Conservation (phyloP, 352 stramenopile species). For the Phytophthora megakarya region DNA sequence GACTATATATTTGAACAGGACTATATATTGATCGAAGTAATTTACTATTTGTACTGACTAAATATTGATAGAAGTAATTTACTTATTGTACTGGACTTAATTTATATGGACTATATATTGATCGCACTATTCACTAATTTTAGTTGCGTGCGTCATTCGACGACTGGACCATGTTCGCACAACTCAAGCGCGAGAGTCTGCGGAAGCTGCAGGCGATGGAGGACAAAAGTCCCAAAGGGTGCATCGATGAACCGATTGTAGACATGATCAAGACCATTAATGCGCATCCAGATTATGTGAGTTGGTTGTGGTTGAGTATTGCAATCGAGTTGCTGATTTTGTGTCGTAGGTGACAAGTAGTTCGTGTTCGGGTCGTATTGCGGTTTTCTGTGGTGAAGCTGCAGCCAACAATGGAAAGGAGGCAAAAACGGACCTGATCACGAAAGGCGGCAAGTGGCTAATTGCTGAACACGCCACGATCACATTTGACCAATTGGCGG, state of each 20-base stretch:
- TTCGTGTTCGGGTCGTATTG: conserved; percentile 91
- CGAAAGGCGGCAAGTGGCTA: conserved; percentile 91
- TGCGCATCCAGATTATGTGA: conserved; percentile 80
- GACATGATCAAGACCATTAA: conserved; percentile 91
- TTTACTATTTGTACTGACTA: too few species aligned
- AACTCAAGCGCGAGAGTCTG: conserved; percentile 87
- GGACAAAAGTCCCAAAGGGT: conserved; percentile 92
- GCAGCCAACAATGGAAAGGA: conserved; percentile 18
- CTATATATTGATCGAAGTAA: too few species aligned
- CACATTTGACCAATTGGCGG: conserved; percentile 69
- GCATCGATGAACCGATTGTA: conserved; percentile 88
- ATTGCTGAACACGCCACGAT: conserved; percentile 81
- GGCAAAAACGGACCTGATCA: conserved; percentile 62
- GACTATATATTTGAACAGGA: background rate
- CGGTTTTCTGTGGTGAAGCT: conserved; percentile 77
- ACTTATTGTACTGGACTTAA: too few species aligned
- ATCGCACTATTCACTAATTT: background rate
- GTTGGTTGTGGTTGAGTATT: conserved; percentile 12
- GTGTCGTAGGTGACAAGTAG: conserved; percentile 84
- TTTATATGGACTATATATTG: conserved; percentile 9
- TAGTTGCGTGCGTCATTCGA: background rate
- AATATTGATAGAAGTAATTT: too few species aligned
- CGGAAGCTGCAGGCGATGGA: conserved; percentile 81
- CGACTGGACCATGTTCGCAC: conserved; percentile 63
- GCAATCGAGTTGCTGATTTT: conserved; percentile 1